A percentile compares a stretch with the other conserved stretches of the same genome.
These are phyloP conservation scores for Taxawa tesnikishii DNA, from an alignment of 2,329 filamentous ascomycete genomes.

Conservation along the genomic window DNA sequence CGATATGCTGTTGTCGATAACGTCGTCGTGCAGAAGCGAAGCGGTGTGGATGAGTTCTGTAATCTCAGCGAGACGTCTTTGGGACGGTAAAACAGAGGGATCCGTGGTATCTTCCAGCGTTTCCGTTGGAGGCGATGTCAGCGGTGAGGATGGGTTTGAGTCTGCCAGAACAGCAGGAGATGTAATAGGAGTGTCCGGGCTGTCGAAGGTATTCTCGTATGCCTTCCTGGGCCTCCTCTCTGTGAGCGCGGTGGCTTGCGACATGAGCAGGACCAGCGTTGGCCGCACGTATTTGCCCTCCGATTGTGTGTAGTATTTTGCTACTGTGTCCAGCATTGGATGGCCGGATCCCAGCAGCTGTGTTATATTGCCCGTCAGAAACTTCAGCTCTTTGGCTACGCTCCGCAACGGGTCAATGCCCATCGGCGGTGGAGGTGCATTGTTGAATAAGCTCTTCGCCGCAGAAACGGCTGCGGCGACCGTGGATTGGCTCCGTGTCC, in stretches of 20 bases:
- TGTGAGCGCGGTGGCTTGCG: conserved; percentile 75
- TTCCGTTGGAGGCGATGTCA: conserved; percentile 38
- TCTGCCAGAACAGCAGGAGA: conserved; percentile 58
- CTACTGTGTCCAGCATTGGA: conserved; percentile 83
- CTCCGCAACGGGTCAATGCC: conserved; percentile 77
- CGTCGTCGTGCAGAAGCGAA: conserved; percentile 92
- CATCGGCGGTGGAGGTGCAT: conserved; percentile 50
- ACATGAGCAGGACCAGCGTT: conserved; percentile 92
- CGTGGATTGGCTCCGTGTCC: conserved; percentile 40
- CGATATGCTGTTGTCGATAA: conserved; percentile 84
- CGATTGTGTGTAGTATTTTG: conserved; percentile 95
- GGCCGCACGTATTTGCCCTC: conserved; percentile 96
- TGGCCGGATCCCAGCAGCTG: conserved; percentile 90
- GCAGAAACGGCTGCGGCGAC: conserved; percentile 62
- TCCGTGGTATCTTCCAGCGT: conserved; percentile 29
- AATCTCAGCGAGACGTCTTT: conserved; percentile 87
- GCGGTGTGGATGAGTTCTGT: conserved; percentile 96
- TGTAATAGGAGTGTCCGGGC: conserved; percentile 50
- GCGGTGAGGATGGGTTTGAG: conserved; percentile 58
- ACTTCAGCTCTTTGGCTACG: conserved; percentile 94
- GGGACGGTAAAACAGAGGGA: conserved; percentile 75
- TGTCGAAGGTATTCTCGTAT: conserved; percentile 15
- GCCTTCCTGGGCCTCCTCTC: conserved; percentile 43
- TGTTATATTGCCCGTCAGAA: conserved; percentile 83
- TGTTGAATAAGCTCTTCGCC: conserved; percentile 58